Evolutionary conservation across 306 rosid species (phyloP).

Genomic region (Oxytropis ochrocephala): DNA sequence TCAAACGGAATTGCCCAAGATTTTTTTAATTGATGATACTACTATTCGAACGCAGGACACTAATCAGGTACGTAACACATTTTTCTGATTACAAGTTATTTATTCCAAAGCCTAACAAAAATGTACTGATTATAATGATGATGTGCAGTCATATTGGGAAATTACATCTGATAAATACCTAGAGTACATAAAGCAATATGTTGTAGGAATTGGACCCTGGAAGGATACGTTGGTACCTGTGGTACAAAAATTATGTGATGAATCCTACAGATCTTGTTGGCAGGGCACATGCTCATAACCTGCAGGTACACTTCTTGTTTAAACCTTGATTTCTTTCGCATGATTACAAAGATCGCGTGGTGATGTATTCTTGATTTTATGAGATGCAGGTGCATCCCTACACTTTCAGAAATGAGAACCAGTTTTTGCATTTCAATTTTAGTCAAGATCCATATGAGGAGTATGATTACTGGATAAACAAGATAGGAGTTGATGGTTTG

Average conservation of each 20-base stretch:
- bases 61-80: slow-evolving; percentile 54
- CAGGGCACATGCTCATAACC: slow-evolving; percentile 74
- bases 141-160: slow-evolving; percentile 86
- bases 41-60: slow-evolving; percentile 69
- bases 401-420: slow-evolving; percentile 68
- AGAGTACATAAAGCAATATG: slow-evolving; percentile 59
- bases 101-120: slow-evolving; percentile 10
- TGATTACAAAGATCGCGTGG: background rate
- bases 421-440: slow-evolving; percentile 51
- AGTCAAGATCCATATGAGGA: slow-evolving; percentile 72
- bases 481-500: slow-evolving; percentile 77
- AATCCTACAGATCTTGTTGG: slow-evolving; percentile 66
- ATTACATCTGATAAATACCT: slow-evolving; percentile 74
- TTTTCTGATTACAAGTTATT: background rate
- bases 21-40: slow-evolving; percentile 61
- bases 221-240: slow-evolving; percentile 78
- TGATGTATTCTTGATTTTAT: background rate
- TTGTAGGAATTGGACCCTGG: slow-evolving; percentile 94
- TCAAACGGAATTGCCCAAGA: slow-evolving; percentile 69
- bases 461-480: slow-evolving; percentile 69
- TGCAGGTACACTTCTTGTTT: slow-evolving; percentile 50
- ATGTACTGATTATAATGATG: background rate
- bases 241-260: slow-evolving; percentile 38
- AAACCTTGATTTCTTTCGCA: slow-evolving; percentile 5
- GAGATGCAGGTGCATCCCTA: slow-evolving; percentile 94